These are phyloP conservation scores for Cyberlindnera americana DNA, from an alignment of 805 yeast genomes.

Conservation along the genomic window DNA sequence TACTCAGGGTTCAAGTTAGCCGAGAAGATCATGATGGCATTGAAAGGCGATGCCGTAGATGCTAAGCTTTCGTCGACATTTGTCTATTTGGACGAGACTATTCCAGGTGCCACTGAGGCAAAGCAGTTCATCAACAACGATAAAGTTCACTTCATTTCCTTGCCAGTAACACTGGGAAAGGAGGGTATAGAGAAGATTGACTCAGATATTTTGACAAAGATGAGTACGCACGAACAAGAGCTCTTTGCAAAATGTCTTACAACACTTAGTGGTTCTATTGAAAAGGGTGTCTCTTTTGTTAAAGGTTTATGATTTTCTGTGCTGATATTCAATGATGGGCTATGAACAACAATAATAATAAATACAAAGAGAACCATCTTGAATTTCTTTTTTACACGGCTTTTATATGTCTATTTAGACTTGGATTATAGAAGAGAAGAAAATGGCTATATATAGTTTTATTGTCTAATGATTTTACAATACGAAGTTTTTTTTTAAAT, in stretches of 20 bases:
- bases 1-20: conserved; percentile 79
- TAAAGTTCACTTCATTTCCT: conserved; percentile 20
- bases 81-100: conserved; percentile 48
- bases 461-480: too few relatives aligned
- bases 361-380: too few relatives aligned
- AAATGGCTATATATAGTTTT: too few relatives aligned
- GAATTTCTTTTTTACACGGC: too few relatives aligned
- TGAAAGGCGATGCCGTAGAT: conserved; percentile 43
- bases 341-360: too few relatives aligned
- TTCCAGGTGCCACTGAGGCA: conserved; percentile 23
- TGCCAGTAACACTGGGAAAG: conserved; percentile 25
- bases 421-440: too few relatives aligned
- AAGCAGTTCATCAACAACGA: conserved; percentile 14
- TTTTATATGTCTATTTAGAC: too few relatives aligned
- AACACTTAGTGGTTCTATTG: conserved; percentile 22
- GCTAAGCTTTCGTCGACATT: conserved; percentile 32
- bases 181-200: conserved; percentile 25
- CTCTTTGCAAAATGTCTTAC: conserved; percentile 20
- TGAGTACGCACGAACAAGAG: conserved; percentile 22
- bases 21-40: conserved; percentile 56
- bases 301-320: conserved; percentile 10
- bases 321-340: neutral
- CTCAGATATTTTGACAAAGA: conserved; percentile 19
- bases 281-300: conserved; percentile 27
- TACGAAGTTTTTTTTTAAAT: too few relatives aligned